Percentiles rank a stretch among this genome's conserved stretches.
Conservation (phyloP, 345 rosid genomes). For the Adansonia digitata region DNA sequence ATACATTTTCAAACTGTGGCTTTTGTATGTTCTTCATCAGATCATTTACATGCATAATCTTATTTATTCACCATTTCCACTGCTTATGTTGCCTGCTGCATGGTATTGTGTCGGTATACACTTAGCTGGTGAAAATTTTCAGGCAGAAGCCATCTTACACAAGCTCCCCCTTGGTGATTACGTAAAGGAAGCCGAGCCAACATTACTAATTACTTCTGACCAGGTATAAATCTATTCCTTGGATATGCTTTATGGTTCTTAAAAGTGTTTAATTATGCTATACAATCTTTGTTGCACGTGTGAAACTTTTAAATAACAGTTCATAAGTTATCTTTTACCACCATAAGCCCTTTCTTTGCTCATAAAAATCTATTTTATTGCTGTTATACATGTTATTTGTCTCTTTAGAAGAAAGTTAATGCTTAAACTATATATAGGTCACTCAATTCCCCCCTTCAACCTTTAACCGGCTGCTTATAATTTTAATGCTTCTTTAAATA, state of each 20-base stretch:
- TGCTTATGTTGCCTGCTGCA: conserved; percentile 1
- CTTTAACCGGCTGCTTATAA: background rate
- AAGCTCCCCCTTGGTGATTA: conserved; percentile 44
- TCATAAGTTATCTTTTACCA: background rate
- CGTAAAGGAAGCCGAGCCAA: conserved; percentile 47
- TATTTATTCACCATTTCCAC: background rate
- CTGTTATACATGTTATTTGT: conserved; percentile 1
- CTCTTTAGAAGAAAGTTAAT: background rate
- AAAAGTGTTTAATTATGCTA: background rate
- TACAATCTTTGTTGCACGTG: background rate
- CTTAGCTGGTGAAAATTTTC: conserved; percentile 39
- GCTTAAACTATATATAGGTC: background rate
- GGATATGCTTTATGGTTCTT: conserved; percentile 2
- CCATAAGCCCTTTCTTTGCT: background rate
- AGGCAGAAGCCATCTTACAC: conserved; percentile 76
- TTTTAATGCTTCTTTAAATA: background rate
- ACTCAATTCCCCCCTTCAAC: background rate
- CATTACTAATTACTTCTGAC: conserved; percentile 67
- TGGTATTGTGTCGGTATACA: conserved; percentile 4
- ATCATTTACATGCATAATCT: background rate
- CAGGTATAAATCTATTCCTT: conserved; percentile 53
- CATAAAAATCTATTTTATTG: too few species aligned
- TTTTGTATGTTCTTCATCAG: background rate
- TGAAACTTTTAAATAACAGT: background rate
- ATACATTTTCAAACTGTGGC: background rate